These are phyloP conservation scores for Fusarium virguliforme DNA, from an alignment of 2,329 filamentous ascomycete genomes.

Conservation along the genomic window DNA sequence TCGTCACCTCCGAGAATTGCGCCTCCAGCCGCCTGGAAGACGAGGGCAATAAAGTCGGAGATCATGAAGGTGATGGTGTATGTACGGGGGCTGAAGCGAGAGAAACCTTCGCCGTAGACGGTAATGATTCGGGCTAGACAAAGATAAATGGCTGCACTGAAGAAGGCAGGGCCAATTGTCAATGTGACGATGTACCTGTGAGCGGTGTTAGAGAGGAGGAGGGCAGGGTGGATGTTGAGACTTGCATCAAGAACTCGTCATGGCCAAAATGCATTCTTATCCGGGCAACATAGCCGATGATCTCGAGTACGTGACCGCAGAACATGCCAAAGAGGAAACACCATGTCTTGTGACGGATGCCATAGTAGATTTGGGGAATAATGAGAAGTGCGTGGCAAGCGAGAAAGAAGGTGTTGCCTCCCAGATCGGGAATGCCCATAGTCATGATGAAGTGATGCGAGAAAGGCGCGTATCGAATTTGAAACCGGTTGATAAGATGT, in stretches of 20 bases:
- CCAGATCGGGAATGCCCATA: conserved; percentile 37
- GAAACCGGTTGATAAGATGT: neutral
- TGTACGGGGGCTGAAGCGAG: conserved; percentile 53
- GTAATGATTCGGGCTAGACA: conserved; percentile 66
- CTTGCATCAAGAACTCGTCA: conserved; percentile 70
- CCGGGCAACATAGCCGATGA: conserved; percentile 73
- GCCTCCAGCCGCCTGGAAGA: conserved; percentile 67
- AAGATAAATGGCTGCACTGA: conserved; percentile 75
- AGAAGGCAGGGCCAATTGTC: conserved; percentile 75
- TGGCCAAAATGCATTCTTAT: conserved; percentile 69
- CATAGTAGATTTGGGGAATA: conserved; percentile 57
- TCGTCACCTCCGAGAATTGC: conserved; percentile 53
- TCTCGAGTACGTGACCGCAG: conserved; percentile 68
- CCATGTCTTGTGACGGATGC: conserved; percentile 59
- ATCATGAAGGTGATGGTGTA: conserved; percentile 61
- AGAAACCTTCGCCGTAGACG: conserved; percentile 59
- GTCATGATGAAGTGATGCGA: conserved; percentile 21
- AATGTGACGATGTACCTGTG: conserved; percentile 61
- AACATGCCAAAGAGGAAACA: conserved; percentile 64
- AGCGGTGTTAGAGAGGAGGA: neutral
- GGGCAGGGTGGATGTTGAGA: neutral
- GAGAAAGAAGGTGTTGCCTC: conserved; percentile 55
- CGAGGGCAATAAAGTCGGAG: conserved; percentile 66
- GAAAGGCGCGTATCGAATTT: neutral
- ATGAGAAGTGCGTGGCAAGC: conserved; percentile 62